Conservation (phyloP, 164 flowering plant species). For the Piper betle region DNA sequence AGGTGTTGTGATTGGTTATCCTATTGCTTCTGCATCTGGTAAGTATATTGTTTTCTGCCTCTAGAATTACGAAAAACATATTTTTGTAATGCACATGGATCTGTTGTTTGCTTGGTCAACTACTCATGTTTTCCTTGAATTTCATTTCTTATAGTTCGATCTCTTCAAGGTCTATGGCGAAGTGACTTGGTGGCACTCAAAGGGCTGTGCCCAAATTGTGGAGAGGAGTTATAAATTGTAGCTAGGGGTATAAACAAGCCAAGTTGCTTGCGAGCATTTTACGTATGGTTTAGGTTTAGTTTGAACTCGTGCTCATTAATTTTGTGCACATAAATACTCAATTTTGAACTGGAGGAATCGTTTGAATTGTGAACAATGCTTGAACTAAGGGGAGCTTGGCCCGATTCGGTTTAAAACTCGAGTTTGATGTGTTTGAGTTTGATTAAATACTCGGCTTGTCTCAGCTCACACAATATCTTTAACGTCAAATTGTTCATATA, state of each 20-base stretch:
- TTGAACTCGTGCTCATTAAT: too few species aligned
- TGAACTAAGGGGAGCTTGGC: too few species aligned
- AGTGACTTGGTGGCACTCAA: constrained; percentile 88
- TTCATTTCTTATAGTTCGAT: constrained; percentile 37
- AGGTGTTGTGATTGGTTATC: constrained; percentile 61
- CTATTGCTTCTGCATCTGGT: constrained; percentile 86
- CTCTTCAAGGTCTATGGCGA: constrained; percentile 71
- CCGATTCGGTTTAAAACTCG: too few species aligned
- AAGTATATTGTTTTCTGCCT: constrained; percentile 5
- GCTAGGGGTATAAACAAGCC: background rate
- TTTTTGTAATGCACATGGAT: background rate
- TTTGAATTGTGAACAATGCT: too few species aligned
- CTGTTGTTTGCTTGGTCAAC: background rate
- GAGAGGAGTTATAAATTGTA: constrained; percentile 57
- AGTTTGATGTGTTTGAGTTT: too few species aligned
- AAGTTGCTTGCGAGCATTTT: too few species aligned
- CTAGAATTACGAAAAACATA: background rate
- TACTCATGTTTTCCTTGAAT: background rate
- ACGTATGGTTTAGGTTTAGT: too few species aligned
- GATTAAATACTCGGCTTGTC: too few species aligned
- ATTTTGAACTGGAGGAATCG: too few species aligned
- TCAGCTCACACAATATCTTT: too few species aligned
- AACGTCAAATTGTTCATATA: too few species aligned
- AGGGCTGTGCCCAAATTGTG: constrained; percentile 89
- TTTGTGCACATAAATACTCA: too few species aligned